Evolutionary conservation across 2,329 filamentous ascomycete species (phyloP).

Genomic region (Didymella arachidicola): DNA sequence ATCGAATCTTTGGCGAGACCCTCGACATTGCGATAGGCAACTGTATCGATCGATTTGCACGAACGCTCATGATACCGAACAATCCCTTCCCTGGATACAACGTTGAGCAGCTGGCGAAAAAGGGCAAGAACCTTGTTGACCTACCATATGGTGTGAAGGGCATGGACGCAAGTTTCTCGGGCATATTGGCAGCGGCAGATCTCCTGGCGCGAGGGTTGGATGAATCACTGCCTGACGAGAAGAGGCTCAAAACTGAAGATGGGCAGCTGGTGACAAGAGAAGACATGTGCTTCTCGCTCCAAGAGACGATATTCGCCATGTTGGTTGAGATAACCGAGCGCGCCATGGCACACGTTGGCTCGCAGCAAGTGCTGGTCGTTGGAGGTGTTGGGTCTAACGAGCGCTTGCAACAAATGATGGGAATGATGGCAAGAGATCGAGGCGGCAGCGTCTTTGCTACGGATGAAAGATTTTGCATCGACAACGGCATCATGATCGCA

Average conservation of each 20-base stretch:
- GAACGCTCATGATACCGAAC: conserved; percentile 89
- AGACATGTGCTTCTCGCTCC: conserved; percentile 91
- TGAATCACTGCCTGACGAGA: conserved; percentile 49
- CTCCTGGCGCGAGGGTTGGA: conserved; percentile 74
- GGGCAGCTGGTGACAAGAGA: conserved; percentile 73
- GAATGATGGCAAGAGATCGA: conserved; percentile 86
- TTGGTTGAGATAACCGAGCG: conserved; percentile 97
- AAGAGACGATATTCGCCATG: conserved; percentile 97
- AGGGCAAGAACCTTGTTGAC: conserved; percentile 76
- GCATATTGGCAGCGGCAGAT: conserved; percentile 86
- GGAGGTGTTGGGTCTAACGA: conserved; percentile 96
- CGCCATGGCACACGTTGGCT: conserved; percentile 97
- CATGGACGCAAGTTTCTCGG: conserved; percentile 97
- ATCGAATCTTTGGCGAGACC: conserved; percentile 97
- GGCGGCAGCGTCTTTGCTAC: conserved; percentile 93
- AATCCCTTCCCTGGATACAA: conserved; percentile 98
- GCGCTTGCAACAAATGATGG: conserved; percentile 98
- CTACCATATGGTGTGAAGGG: conserved; percentile 96
- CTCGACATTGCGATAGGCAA: conserved; percentile 98
- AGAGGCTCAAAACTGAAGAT: conserved; percentile 52
- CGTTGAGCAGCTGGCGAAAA: conserved; percentile 91
- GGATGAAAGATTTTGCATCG: conserved; percentile 97
- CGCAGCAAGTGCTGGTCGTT: conserved; percentile 88
- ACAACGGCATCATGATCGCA: conserved; percentile 99
- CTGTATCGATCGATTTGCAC: conserved; percentile 93